Percentiles rank a stretch among this genome's conserved stretches.
Conservation (phyloP, 2,329 filamentous ascomycete genomes). For the Diplocarpon rosae region DNA sequence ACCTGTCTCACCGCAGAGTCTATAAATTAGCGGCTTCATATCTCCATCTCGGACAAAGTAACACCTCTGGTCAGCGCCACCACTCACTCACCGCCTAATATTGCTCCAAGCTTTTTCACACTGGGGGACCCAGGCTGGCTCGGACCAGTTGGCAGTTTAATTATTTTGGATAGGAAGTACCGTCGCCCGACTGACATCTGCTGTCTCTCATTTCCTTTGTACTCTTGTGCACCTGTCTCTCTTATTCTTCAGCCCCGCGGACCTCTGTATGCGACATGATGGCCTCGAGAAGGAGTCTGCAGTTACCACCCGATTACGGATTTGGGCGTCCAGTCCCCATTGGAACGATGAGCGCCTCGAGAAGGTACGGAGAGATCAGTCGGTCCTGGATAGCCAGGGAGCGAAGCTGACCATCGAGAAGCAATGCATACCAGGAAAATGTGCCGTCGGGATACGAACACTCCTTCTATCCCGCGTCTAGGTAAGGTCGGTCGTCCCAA, state of each 20-base stretch:
- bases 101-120: conserved; percentile 9
- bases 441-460: conserved; percentile 20
- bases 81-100: conserved; percentile 15
- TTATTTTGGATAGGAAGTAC: conserved; percentile 13
- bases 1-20: conserved; percentile 11
- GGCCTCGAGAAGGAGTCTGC: conserved; percentile 26
- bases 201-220: conserved; percentile 18
- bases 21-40: conserved; percentile 20
- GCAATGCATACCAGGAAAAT: conserved; percentile 21
- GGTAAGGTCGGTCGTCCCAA: conserved; percentile 21
- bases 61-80: conserved; percentile 13
- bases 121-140: conserved; percentile 14
- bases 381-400: conserved; percentile 2
- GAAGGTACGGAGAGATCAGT: conserved; percentile 25
- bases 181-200: conserved; percentile 5
- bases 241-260: conserved; percentile 15
- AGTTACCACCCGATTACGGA: conserved; percentile 25
- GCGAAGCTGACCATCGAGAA: conserved; percentile 21
- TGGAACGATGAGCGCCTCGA: conserved; percentile 19
- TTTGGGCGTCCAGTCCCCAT: conserved; percentile 20
- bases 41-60: conserved; percentile 9
- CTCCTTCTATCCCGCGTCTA: conserved; percentile 23
- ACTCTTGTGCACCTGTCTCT: conserved; percentile 19
- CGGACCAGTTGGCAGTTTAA: conserved; percentile 8
- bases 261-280: conserved; percentile 19